Percentiles rank a stretch among this genome's conserved stretches.
These are phyloP conservation scores for Rhizoclosmatium sp. DNA, from an alignment of 192 early-diverging fungal genomes.

Conservation along the genomic window DNA sequence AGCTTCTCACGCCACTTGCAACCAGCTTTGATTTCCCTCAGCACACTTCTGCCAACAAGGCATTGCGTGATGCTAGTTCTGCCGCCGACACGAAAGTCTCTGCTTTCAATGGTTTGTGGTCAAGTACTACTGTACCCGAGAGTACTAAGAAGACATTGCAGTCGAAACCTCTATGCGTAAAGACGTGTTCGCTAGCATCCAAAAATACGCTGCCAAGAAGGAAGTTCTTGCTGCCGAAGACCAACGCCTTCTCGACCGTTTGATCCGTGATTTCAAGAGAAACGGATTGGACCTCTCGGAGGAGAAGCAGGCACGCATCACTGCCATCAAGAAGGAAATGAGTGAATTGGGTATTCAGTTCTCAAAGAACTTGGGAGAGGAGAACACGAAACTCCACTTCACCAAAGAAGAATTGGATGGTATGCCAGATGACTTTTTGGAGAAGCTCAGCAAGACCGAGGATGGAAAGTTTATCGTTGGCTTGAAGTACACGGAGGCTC, in stretches of 20 bases:
- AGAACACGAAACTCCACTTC: conserved; percentile 57
- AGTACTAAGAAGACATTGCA: conserved; percentile 32
- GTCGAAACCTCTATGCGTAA: conserved; percentile 49
- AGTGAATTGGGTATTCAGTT: conserved; percentile 76
- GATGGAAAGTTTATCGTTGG: conserved; percentile 77
- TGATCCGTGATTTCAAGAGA: conserved; percentile 69
- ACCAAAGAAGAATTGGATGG: conserved; percentile 73
- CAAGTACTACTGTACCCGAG: neutral
- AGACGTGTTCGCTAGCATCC: conserved; percentile 44
- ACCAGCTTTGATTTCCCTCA: conserved; percentile 39
- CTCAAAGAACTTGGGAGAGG: conserved; percentile 75
- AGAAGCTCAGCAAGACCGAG: conserved; percentile 60
- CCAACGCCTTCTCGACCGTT: conserved; percentile 73
- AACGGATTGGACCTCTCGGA: conserved; percentile 75
- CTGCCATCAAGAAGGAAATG: conserved; percentile 70
- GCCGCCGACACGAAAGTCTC: conserved; percentile 26
- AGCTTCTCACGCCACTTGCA: conserved; percentile 5
- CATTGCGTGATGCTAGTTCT: conserved; percentile 44
- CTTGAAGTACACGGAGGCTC: conserved; percentile 74
- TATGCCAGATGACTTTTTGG: conserved; percentile 76
- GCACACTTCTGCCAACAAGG: conserved; percentile 46
- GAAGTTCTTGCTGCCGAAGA: conserved; percentile 64
- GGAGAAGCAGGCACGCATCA: conserved; percentile 67
- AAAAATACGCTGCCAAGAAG: conserved; percentile 33
- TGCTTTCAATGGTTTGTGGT: conserved; percentile 22